Percentiles rank a stretch among this genome's conserved stretches.
These are phyloP conservation scores for Teratosphaeria viscida DNA, from an alignment of 2,329 filamentous ascomycete species.

Conservation along the genomic window DNA sequence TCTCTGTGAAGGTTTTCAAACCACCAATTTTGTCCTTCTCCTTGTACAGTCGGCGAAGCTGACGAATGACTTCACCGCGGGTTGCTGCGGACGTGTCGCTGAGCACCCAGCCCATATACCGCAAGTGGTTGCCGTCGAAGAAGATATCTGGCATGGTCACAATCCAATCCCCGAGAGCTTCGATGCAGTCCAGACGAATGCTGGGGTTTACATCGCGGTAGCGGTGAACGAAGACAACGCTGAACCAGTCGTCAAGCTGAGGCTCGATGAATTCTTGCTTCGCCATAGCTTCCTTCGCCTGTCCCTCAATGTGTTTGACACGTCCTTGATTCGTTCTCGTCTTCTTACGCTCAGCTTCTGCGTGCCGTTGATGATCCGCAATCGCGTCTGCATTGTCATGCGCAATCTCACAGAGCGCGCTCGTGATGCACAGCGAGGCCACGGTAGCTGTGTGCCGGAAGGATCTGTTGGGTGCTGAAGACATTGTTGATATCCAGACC, in stretches of 20 bases:
- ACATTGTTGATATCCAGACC: constrained; percentile 84
- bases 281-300: constrained; percentile 58
- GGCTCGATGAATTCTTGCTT: constrained; percentile 60
- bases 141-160: constrained; percentile 73
- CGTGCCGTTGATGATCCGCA: constrained; percentile 66
- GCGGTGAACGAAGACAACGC: constrained; percentile 86
- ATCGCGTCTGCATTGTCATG: constrained; percentile 60
- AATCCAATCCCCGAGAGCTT: constrained; percentile 83
- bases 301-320: constrained; percentile 60
- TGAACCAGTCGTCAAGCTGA: constrained; percentile 75
- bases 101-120: constrained; percentile 91
- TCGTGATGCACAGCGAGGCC: constrained; percentile 68
- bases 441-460: constrained; percentile 92
- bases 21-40: constrained; percentile 65
- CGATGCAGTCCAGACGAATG: constrained; percentile 80
- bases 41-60: constrained; percentile 69
- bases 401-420: constrained; percentile 63
- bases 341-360: constrained; percentile 66
- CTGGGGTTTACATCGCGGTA: constrained; percentile 88
- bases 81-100: constrained; percentile 68
- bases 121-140: constrained; percentile 79
- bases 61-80: constrained; percentile 75
- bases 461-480: constrained; percentile 73
- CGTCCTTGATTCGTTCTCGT: constrained; percentile 67
- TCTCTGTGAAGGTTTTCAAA: constrained; percentile 83